These are phyloP conservation scores for Aspergillus steynii DNA, from an alignment of 495 filamentous ascomycete genomes.

Conservation along the genomic window DNA sequence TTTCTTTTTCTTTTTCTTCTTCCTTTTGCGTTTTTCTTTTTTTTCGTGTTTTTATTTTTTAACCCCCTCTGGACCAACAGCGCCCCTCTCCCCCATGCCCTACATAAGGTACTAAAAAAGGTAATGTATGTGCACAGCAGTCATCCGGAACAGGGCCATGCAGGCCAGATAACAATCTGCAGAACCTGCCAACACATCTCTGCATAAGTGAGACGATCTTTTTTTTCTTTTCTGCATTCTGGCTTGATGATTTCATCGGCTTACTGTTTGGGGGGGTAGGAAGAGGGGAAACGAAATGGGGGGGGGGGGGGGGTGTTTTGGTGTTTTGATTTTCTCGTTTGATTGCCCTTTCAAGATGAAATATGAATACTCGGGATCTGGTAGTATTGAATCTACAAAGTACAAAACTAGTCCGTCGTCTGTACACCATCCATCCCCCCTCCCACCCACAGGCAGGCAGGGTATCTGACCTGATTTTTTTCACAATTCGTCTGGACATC, in stretches of 20 bases:
- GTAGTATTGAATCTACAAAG: no score
- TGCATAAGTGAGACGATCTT: conserved; percentile 18
- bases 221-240: not conserved
- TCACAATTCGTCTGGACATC: not conserved
- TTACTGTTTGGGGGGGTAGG: not conserved
- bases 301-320: no score
- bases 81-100: not conserved
- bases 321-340: no score
- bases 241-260: conserved; percentile 8
- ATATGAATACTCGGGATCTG: no score
- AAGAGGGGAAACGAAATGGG: no score
- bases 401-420: no score
- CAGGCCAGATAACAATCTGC: conserved; percentile 24
- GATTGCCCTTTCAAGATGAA: no score
- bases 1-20: not conserved
- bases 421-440: no score
- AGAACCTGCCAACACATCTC: conserved; percentile 24
- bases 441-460: not conserved
- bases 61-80: not conserved
- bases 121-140: conserved; percentile 6
- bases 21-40: not conserved
- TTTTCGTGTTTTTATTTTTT: conserved; percentile 1
- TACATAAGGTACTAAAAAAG: not conserved
- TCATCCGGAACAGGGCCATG: conserved; percentile 9
- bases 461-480: not conserved